Evolutionary conservation across 371 early-diverging fungal species (phyloP).

Genomic region (Mortierella sp.): DNA sequence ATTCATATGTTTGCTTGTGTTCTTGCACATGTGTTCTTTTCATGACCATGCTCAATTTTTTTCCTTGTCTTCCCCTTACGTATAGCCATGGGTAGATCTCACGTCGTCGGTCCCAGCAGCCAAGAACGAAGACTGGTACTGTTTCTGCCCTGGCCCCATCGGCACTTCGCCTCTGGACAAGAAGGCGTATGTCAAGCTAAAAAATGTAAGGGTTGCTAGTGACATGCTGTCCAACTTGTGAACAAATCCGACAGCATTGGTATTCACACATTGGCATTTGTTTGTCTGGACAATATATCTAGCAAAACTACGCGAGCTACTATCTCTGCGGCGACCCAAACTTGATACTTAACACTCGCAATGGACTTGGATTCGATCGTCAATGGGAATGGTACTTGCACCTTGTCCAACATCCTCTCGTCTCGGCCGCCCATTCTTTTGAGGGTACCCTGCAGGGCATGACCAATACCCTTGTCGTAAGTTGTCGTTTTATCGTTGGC

Average conservation of each 20-base stretch:
- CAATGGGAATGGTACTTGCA: slow-evolving; percentile 50
- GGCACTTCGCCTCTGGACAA: slow-evolving; percentile 33
- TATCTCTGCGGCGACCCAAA: slow-evolving; percentile 39
- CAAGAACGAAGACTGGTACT: slow-evolving; percentile 38
- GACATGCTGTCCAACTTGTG: no score
- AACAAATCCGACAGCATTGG: no score
- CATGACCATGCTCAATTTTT: background rate
- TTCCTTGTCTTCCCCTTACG: background rate
- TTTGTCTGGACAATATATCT: background rate
- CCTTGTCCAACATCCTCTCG: slow-evolving; percentile 46
- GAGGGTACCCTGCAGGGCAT: slow-evolving; percentile 15
- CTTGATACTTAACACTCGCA: slow-evolving; percentile 27
- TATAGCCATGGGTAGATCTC: slow-evolving; percentile 37
- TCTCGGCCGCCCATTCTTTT: slow-evolving; percentile 21
- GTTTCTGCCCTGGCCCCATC: slow-evolving; percentile 46
- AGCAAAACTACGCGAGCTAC: slow-evolving; percentile 24
- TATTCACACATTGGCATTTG: background rate
- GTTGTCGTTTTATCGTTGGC: background rate
- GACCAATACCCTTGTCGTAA: slow-evolving; percentile 35
- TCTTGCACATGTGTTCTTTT: no score
- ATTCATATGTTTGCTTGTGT: background rate
- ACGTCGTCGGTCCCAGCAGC: slow-evolving; percentile 42
- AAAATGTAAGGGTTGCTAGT: slow-evolving; percentile 8
- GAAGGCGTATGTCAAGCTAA: slow-evolving; percentile 17
- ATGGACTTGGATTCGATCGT: slow-evolving; percentile 43